phyloP scores from a whole-genome alignment of 352 stramenopile species.

The Pythium diclinum region DNA sequence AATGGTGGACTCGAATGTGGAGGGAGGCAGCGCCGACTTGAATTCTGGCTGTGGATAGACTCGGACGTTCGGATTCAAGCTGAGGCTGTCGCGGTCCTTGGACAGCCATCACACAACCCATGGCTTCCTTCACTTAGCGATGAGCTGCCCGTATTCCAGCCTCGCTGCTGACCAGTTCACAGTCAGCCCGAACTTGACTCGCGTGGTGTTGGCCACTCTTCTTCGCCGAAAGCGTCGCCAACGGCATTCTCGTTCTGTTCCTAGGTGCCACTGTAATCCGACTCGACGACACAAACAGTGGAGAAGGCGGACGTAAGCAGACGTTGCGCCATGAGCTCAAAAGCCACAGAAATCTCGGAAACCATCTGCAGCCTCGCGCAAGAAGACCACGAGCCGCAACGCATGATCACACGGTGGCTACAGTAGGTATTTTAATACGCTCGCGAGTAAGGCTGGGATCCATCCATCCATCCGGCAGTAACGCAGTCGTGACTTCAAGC shows the following conservation, averaged over 20 bases:
- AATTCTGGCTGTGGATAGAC: too few species aligned
- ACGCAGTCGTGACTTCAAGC: background rate
- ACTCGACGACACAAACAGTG: background rate
- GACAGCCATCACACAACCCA: too few species aligned
- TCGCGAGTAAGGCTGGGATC: background rate
- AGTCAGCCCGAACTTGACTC: too few species aligned
- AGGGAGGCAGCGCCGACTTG: too few species aligned
- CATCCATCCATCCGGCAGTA: background rate
- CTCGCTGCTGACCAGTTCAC: too few species aligned
- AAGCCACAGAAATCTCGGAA: background rate
- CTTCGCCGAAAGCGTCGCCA: background rate
- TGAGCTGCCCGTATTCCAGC: too few species aligned
- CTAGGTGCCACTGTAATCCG: background rate
- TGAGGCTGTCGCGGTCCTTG: too few species aligned
- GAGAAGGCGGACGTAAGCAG: background rate
- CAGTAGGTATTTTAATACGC: too few species aligned
- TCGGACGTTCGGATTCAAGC: too few species aligned
- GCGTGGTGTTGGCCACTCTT: too few species aligned
- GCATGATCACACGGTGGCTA: background rate
- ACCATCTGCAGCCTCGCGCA: background rate
- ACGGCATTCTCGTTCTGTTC: background rate
- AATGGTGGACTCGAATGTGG: too few species aligned
- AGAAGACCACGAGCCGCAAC: background rate
- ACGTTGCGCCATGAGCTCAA: background rate
- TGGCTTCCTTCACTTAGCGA: too few species aligned